These are phyloP conservation scores for Sphaerulina vaccinii DNA, from an alignment of 2,329 filamentous ascomycete species.

Conservation along the genomic window DNA sequence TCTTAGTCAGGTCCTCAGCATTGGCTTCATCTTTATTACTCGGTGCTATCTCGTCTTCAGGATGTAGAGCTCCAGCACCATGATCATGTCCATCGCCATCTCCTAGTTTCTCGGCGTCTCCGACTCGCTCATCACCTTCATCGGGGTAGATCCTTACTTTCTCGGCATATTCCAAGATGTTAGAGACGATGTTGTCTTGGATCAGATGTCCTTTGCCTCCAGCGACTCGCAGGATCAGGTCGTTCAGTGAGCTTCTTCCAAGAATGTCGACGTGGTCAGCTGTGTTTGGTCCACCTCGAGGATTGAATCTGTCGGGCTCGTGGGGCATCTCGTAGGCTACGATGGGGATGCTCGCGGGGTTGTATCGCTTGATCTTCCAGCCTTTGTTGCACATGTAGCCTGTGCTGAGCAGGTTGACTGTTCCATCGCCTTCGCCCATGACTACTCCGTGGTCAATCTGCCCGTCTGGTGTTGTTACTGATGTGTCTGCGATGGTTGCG, in stretches of 20 bases:
- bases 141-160: constrained; percentile 55
- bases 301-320: constrained; percentile 88
- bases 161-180: constrained; percentile 77
- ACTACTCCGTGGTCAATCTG: constrained; percentile 81
- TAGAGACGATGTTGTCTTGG: constrained; percentile 72
- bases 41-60: constrained; percentile 3
- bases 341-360: constrained; percentile 77
- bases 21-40: background rate
- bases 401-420: constrained; percentile 84
- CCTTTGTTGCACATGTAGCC: constrained; percentile 98
- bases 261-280: constrained; percentile 96
- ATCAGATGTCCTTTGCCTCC: constrained; percentile 81
- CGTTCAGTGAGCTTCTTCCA: constrained; percentile 83
- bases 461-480: constrained; percentile 62
- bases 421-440: constrained; percentile 93
- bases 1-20: background rate
- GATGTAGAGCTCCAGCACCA: constrained; percentile 2
- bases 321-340: constrained; percentile 95
- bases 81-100: background rate
- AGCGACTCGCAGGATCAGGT: constrained; percentile 81
- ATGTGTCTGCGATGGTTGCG: constrained; percentile 29
- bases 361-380: constrained; percentile 91
- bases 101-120: constrained; percentile 7
- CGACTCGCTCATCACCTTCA: constrained; percentile 19
- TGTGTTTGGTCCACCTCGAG: constrained; percentile 67